Evolutionary conservation across 768 basidiomycete species (phyloP), one percentile per base, ranked within the genome.

Genomic region (Agrocybe pediades): DNA sequence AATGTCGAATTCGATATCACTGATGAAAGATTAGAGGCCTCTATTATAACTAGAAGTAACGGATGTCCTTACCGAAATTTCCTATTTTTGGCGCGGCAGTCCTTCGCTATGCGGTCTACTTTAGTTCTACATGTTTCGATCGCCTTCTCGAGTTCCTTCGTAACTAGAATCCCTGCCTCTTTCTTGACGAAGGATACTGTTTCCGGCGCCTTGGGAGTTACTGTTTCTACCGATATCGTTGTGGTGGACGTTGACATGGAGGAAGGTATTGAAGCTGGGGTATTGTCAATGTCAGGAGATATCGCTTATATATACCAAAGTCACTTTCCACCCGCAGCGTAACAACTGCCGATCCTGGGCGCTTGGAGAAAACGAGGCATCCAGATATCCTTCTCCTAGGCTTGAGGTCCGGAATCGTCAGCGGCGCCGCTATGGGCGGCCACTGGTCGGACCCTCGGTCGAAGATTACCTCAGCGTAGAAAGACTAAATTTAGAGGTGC

Each of bases 1-100:
- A 11, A 85, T 66, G 56, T 85, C 82, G 55, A 83, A 84, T 55
- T 82, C 82, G 43, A 78, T 68, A 58, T 36, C 9, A 24, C n/a
- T 20, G 33, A 45, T 29, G 26, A 21, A 39, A 23, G 26, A 25
- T 42, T 2, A 46, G 17, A 2, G 30, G n/a, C n/a, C 23, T 40
- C 13, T 27, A 19, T 9, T 8, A 51, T 23, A 11, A 25, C 9
- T 44, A n/a, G 25, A 33, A 25, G 13, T 4, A n/a, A 11, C 19
- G 2, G 6, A 39, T n/a, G 16, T 26, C 9, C 42, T 29, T 52
- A 81, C 81, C 81, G 68, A 64, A 81, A 82, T 58, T 78, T 76
- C 29, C 75, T 65, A 49, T 83, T 83, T 54, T 71, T 71, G 16
- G 67, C 65, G 41, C 74, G 65, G 57, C 81, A 83, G 27, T 78